Base-by-base conservation (phyloP, 176 grass and related monocot species). In the Ensete ventricosum region DNA sequence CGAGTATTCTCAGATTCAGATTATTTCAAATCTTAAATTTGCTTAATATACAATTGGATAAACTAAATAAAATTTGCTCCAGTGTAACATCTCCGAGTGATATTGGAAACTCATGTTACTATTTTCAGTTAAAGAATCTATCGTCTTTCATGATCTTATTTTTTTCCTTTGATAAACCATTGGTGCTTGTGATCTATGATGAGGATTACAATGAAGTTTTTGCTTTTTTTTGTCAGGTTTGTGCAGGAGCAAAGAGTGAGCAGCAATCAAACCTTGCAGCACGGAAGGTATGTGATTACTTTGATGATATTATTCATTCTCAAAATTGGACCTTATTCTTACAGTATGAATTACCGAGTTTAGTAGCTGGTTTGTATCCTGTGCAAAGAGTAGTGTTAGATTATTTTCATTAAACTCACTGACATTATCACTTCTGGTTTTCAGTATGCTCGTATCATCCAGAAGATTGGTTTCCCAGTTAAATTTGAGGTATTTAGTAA, bases 371-470 rank as follows among this genome's bases (percentile, higher is more conserved):
- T 43, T 43, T 43, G 34, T 43, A 6, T 5, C 34, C 34, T 43
- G 34, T 43, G 4, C 34, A 43, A 43, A 43, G 34, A 43, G 34
- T 5, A 5, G 5, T 43, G 34, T 6, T 43, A 43, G 34, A 43
- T 43, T 43, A 43, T 43, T 43, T 5, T 6, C 34, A 43, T 43
- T 6, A 43, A 43, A 43, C 4, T n/a, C 20, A 62, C 57, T 62
- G 20, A 9, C 0, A 9, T 17, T 19, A 17, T 62, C 13, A 21
- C 8, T 62, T 76, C 62, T 80, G 57, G 49, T 78, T 89, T 85
- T 54, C 81, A 96, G 92, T 96, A 96, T 90, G 92, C 92, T 66
- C 92, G 87, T 67, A 96, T 96, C 82, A 96, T 96, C 69, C 92
- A 96, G 81, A 96, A 96, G 69, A 89, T 96, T 67, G 92, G 92